Conservation (phyloP, 2,329 filamentous ascomycete species). For the Fusarium irregulare region DNA sequence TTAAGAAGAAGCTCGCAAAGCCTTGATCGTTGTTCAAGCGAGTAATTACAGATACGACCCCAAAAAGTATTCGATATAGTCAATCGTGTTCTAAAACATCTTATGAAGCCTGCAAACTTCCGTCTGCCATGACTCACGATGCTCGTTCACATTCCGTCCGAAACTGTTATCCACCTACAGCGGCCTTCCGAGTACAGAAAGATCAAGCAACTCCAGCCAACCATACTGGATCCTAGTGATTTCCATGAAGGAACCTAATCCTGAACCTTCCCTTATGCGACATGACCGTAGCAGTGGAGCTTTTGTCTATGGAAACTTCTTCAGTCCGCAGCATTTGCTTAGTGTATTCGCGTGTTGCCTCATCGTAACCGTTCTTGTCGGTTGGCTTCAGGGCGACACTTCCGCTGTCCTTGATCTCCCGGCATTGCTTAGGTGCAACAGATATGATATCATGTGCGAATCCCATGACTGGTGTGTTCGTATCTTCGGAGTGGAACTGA, state of each 20-base stretch:
- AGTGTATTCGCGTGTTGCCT: conserved; percentile 23
- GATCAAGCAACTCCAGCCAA: too few species aligned
- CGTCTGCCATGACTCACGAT: neutral
- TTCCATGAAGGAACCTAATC: conserved; percentile 23
- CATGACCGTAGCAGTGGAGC: conserved; percentile 26
- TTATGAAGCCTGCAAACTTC: neutral
- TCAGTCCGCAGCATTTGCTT: conserved; percentile 4
- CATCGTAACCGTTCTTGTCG: conserved; percentile 33
- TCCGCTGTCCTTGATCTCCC: conserved; percentile 19
- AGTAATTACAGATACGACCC: neutral
- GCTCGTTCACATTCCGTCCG: neutral
- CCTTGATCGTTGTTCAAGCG: neutral
- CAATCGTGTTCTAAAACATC: too few species aligned
- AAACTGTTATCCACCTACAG: neutral
- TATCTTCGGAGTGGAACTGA: conserved; percentile 27
- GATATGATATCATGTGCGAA: conserved; percentile 24
- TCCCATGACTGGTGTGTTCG: conserved; percentile 14
- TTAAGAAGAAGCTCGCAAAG: neutral
- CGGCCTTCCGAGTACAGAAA: too few species aligned
- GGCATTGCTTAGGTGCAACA: conserved; percentile 24
- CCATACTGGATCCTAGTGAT: conserved; percentile 8
- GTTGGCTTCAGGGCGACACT: conserved; percentile 31
- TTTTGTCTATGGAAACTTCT: conserved; percentile 29
- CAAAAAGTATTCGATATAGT: neutral
- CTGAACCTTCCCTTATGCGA: conserved; percentile 33